Evolutionary conservation across 352 stramenopile species (phyloP).

Genomic region (Aphanomyces astaci): DNA sequence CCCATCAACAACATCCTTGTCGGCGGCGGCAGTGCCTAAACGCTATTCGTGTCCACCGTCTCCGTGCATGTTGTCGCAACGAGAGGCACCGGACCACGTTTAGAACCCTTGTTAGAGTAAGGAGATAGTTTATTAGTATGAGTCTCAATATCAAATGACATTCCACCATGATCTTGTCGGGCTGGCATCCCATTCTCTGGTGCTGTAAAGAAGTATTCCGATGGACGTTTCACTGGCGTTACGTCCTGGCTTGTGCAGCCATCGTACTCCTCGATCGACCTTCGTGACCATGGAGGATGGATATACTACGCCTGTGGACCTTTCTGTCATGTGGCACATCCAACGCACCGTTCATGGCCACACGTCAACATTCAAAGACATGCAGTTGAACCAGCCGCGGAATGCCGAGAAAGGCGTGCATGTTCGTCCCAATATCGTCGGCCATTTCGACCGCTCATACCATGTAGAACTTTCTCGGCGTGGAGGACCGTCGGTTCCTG

Average conservation of each 20-base stretch:
- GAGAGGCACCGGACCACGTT: not conserved
- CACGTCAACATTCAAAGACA: slow-evolving; percentile 17
- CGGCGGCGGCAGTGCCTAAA: slow-evolving; percentile 72
- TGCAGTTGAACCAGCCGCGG: slow-evolving; percentile 9
- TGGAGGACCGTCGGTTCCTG: slow-evolving; percentile 19
- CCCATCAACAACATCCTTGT: slow-evolving; percentile 99
- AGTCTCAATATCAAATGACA: not conserved
- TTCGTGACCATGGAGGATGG: no score
- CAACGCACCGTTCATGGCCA: slow-evolving; percentile 13
- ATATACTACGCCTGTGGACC: no score
- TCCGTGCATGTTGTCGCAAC: no score
- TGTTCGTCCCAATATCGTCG: not conserved
- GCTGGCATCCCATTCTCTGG: not conserved
- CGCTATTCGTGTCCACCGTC: not conserved
- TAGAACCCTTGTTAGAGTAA: not conserved
- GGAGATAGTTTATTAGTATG: slow-evolving; percentile 17
- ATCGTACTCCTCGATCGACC: no score
- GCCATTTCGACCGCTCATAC: not conserved
- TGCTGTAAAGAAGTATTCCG: not conserved
- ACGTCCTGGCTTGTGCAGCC: no score
- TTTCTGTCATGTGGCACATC: slow-evolving; percentile 1
- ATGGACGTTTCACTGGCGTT: no score
- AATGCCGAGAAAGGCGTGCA: slow-evolving; percentile 5
- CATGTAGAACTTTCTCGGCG: slow-evolving; percentile 21
- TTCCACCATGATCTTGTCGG: not conserved